Base-by-base conservation (phyloP, 2,329 filamentous ascomycete genomes). In the Boeremia lycopersici region DNA sequence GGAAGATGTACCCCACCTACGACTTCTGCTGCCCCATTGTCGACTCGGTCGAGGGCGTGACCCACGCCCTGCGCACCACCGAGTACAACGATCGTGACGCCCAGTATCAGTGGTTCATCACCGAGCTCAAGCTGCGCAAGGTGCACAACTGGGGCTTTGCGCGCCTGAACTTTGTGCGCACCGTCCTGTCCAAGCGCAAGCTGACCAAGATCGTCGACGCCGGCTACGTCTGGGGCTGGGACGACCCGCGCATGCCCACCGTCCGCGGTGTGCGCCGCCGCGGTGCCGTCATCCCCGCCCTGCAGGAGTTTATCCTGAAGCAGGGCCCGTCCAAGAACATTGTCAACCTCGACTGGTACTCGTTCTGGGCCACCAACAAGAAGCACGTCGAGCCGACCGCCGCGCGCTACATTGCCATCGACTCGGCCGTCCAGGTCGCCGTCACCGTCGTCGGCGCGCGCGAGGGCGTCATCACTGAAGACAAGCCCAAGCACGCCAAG, bases 1-100 rank as follows among this genome's bases (percentile, higher is more conserved):
- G 90, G 89, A 93, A 93, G 78, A 88, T 91, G 71, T 93, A 93
- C 77, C 90, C 90, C 30, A 93, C 89, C 61, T 95, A 95, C 79
- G 90, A 95, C 74, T 91, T 93, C 71, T 90, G 89, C 60, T 92
- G 89, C 76, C 90, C 90, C 13, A 86, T 93, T 19, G 86, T 95
- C 55, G 90, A 95, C 76, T 86, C 86, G 57, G 77, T 90, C 63
- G 90, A 95, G 79, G 90, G 90, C 35, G 87, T 95, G 49, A 95
- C 90, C 2, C 90, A 93, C 71, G 90, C 90, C 7, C 82, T 95
- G 53, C 84, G 90, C 64, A 92, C 90, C 1, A 93, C 89, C 64
- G 90, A 95, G 81, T 95, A 93, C 78, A 90, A 90, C 50, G 90
- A 95, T 76, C 88, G 90, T 61, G 92, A 95, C 75, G 86, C 88